phyloP scores from a whole-genome alignment of 345 rosid genomes.

The sweet orange (Citrus sinensis) region DVS_A1.0 CM039164.1:24950501-24951000 shows the following conservation, averaged over 20 bases:
- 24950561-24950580: too few species aligned
- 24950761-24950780: background rate
- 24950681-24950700: background rate
- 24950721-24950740: background rate
- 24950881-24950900: background rate
- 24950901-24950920: background rate
- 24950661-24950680: background rate
- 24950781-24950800: background rate
- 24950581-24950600: too few species aligned
- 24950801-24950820: background rate
- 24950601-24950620: background rate
- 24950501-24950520: background rate
- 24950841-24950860: background rate
- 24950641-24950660: background rate
- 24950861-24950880: background rate
- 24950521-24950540: background rate
- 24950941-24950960: background rate
- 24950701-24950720: background rate
- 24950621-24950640: background rate
- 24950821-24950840: background rate
- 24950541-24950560: background rate
- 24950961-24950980: background rate
- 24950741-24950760: background rate
- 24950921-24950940: too few species aligned
- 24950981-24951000: background rate